These are phyloP conservation scores for Penicillium macrosclerotiorum DNA, from an alignment of 495 filamentous ascomycete species.

Conservation along the genomic window DNA sequence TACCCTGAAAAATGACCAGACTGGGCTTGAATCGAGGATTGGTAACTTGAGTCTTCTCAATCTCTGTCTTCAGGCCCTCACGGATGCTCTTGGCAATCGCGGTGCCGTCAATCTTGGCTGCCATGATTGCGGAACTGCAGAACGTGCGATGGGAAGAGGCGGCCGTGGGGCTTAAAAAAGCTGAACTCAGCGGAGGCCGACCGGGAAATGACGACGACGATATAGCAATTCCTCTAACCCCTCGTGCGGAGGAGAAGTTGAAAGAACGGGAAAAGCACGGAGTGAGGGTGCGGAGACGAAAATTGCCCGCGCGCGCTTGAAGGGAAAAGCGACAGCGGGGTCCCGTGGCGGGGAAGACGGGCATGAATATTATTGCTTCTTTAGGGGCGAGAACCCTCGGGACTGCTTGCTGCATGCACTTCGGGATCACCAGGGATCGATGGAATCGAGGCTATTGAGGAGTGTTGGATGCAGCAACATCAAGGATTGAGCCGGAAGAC, in stretches of 20 bases:
- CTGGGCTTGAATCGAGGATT: conserved; percentile 87
- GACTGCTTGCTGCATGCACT: conserved; percentile 5
- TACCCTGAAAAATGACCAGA: conserved; percentile 91
- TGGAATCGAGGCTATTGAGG: not conserved
- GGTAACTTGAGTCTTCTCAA: conserved; percentile 71
- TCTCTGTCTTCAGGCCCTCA: conserved; percentile 71
- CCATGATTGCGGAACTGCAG: conserved; percentile 66
- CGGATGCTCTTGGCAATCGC: conserved; percentile 89
- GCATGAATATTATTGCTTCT: conserved; percentile 35
- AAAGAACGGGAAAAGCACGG: conserved; percentile 15
- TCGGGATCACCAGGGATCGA: conserved; percentile 15
- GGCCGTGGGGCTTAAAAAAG: conserved; percentile 13
- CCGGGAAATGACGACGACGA: conserved; percentile 6
- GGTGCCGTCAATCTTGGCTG: conserved; percentile 91
- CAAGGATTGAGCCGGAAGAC: not conserved
- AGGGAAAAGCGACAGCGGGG: conserved; percentile 36
- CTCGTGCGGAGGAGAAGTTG: conserved; percentile 18
- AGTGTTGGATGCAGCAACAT: not conserved
- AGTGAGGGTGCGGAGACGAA: conserved; percentile 22
- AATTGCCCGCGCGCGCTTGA: conserved; percentile 24
- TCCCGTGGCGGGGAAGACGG: conserved; percentile 37
- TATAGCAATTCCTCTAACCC: conserved; percentile 13
- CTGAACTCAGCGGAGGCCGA: conserved; percentile 12
- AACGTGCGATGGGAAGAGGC: conserved; percentile 36
- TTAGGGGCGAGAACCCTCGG: conserved; percentile 27